Evolutionary conservation across 2,329 filamentous ascomycete genomes (phyloP), one percentile per base, ranked within the genome.

Genomic region (Acrodontium crateriforme): DNA sequence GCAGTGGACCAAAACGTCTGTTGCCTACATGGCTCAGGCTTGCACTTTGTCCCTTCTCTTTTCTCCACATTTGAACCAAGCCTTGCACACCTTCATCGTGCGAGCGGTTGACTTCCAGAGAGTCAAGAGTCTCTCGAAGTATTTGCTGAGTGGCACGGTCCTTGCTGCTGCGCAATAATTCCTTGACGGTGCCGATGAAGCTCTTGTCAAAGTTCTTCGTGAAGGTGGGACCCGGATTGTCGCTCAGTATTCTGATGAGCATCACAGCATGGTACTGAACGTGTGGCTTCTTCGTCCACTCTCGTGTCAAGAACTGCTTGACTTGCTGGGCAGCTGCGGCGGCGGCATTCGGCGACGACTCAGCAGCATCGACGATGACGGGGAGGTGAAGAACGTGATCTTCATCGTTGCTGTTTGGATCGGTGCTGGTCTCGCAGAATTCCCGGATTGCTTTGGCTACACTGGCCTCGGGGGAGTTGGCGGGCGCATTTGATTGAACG

Each of bases 221-320:
- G 48, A 98, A 98, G 2, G 74, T 83, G 29, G 69, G 67, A 16
- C 87, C 87, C 0, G 89, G 89, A 52, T 98, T 94, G 54, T 95
- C 85, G 42, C 75, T 68, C 40, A 98, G 63, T 47, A 98, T 98
- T 36, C 87, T 78, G 42, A 91, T 66, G 31, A 98, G 69, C 89
- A 95, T 95, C 47, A 95, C 74, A 38, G 83, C 78, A 59, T 95
- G 94, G 66, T 94, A 95, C 55, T 95, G 87, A 42, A 76, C 74
- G 44, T 79, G 74, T 7, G 81, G 72, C 24, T 63, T 57, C n/a
- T 31, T 24, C 18, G 50, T 50, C 39, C 57, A 64, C 55, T 81
- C 74, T 24, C 85, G 78, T 43, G 72, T 67, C 34, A 98, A 63
- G 52, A 77, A 87, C 53, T 82, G 85, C 50, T 82, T 78, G 49